Conservation (phyloP, 2,329 filamentous ascomycete species). For the Arthrobotrys pseudoclavata region DNA sequence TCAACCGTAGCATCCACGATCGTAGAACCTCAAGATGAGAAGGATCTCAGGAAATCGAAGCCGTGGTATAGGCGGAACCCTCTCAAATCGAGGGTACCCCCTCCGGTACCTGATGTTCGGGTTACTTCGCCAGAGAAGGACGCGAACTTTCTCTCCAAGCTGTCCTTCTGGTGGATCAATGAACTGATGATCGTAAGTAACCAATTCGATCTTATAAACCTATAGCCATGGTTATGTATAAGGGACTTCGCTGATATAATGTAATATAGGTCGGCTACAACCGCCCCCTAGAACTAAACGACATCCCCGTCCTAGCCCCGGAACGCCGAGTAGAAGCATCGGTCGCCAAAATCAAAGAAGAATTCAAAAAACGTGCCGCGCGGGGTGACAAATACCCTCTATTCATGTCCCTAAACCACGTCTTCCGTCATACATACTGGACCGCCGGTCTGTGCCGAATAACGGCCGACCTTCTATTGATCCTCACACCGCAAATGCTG, state of each 20-base stretch:
- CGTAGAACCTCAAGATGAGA: constrained; percentile 34
- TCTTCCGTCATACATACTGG: constrained; percentile 87
- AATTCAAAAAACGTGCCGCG: constrained; percentile 82
- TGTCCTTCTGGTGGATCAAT: constrained; percentile 99
- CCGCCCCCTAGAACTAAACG: constrained; percentile 82
- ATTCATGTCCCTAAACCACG: constrained; percentile 85
- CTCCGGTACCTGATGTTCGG: constrained; percentile 72
- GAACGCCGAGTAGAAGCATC: constrained; percentile 84
- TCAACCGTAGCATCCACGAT: constrained; percentile 35
- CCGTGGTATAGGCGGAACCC: constrained; percentile 68
- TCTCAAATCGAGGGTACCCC: constrained; percentile 68
- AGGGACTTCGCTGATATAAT: not conserved
- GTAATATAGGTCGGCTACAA: constrained; percentile 81
- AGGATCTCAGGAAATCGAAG: constrained; percentile 52
- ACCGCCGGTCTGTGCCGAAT: constrained; percentile 87
- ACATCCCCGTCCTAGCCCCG: constrained; percentile 91
- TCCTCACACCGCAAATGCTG: constrained; percentile 90
- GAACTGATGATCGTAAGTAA: constrained; percentile 85
- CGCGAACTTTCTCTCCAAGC: constrained; percentile 88
- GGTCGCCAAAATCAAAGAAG: constrained; percentile 78
- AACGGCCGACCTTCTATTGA: constrained; percentile 85
- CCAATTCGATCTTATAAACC: constrained; percentile 71
- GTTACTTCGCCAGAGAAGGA: constrained; percentile 80
- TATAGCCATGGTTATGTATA: constrained; percentile 67
- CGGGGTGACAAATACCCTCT: constrained; percentile 81